Base-by-base conservation (phyloP, 2,329 filamentous ascomycete genomes). In the Hymenoscyphus repandus region DNA sequence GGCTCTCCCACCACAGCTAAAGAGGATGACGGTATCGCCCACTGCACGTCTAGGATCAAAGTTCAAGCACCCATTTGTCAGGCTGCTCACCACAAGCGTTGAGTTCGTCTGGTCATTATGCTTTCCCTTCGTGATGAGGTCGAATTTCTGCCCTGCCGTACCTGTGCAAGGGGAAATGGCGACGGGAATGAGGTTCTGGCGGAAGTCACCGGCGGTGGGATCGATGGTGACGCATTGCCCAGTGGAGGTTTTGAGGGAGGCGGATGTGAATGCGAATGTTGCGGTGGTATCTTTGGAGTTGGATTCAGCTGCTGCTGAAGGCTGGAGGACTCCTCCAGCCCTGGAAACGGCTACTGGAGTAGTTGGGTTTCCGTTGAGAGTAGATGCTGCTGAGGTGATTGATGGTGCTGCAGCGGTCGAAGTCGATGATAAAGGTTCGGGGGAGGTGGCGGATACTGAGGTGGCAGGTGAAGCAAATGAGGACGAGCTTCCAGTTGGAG, bases 51-150 rank as follows among this genome's bases (percentile, higher is more conserved):
- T 70, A 5, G 73, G 71, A 57, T 83, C 79, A 55, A 79, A 79
- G 64, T 79, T 82, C 56, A 80, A 64, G 62, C 79, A 83, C 22
- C 78, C 78, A 54, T 80, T 71, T 0, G 77, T 82, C 66, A 78
- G 63, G 1, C 74, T 75, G 70, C 72, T 81, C 27, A 81, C 78
- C 22, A 82, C 62, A 38, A 81, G 67, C 55, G 74, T 72, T 36
- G 70, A 68, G 34, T 68, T 61, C 6, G 62, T 57, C 13, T 63
- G 69, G 54, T 78, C 66, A 54, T 77, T 77, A 58, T 82, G 78
- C 51, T 70, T 70, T 9, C 78, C 79, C 3, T 68, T 65, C 0
- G 70, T 73, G 48, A 74, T 71, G 47, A 74, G 52, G 49, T 74
- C 72, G 67, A 71, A 74, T 49, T 66, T 64, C 53, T 74, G 67